A percentile compares a stretch with the other conserved stretches of the same genome.
phyloP scores from a whole-genome alignment of 1,284 basidiomycete species.

The Pseudozyma flocculosa region DNA sequence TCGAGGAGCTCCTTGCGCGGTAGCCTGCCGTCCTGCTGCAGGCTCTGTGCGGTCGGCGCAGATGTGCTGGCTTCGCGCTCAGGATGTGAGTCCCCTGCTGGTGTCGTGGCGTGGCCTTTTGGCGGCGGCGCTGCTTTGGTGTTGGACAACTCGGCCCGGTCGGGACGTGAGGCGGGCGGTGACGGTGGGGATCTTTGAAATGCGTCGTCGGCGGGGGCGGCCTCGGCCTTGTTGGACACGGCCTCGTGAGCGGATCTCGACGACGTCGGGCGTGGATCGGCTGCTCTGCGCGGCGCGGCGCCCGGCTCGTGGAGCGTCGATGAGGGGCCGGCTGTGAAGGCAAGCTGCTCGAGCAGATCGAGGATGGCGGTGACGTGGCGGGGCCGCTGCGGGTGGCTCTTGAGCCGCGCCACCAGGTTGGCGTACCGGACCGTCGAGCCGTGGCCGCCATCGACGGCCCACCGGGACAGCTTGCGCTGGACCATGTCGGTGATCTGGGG shows the following conservation, averaged over 20 bases:
- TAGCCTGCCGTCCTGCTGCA: background rate
- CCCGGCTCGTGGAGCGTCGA: background rate
- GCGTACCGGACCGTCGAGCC: slow-evolving; percentile 25
- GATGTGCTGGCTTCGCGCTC: too few relatives aligned
- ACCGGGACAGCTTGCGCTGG: slow-evolving; percentile 20
- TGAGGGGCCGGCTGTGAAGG: slow-evolving; percentile 15
- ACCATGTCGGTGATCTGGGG: slow-evolving; percentile 18
- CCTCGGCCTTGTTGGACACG: too few relatives aligned
- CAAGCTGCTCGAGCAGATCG: slow-evolving; percentile 23
- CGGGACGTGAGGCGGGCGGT: too few relatives aligned
- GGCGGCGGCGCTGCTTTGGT: too few relatives aligned
- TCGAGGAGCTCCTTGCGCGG: slow-evolving; percentile 1
- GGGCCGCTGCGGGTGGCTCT: slow-evolving; percentile 3
- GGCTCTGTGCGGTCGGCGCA: background rate
- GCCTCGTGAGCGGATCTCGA: background rate
- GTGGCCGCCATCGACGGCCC: slow-evolving; percentile 37
- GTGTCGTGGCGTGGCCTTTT: too few relatives aligned
- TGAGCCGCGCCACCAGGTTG: slow-evolving; percentile 16
- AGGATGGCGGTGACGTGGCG: slow-evolving; percentile 27
- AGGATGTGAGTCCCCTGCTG: too few relatives aligned
- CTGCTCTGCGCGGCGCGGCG: background rate
- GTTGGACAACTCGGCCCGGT: too few relatives aligned
- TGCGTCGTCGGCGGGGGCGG: too few relatives aligned
- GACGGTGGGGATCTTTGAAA: too few relatives aligned
- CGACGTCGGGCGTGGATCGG: background rate